These are phyloP conservation scores for Paraphoma chrysanthemicola DNA, from an alignment of 2,329 filamentous ascomycete species.

Conservation along the genomic window DNA sequence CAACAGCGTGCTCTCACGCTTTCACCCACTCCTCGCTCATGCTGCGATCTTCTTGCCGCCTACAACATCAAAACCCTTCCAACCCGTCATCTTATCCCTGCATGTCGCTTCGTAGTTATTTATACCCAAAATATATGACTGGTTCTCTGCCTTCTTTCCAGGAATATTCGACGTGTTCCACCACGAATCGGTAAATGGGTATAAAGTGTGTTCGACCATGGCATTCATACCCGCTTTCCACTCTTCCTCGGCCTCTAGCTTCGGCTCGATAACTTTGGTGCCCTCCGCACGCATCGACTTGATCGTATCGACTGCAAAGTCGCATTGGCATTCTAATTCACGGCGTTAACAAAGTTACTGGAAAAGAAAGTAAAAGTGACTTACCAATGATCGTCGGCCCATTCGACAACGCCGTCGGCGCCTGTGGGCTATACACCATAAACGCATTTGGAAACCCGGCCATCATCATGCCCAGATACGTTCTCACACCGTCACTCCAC, in stretches of 20 bases:
- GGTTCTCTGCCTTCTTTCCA: constrained; percentile 50
- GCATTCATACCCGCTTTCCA: constrained; percentile 48
- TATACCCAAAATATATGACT: constrained; percentile 48
- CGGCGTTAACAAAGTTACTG: background rate
- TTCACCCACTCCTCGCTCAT: background rate
- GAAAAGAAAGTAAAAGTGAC: background rate
- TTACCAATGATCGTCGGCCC: constrained; percentile 48
- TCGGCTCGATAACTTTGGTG: constrained; percentile 45
- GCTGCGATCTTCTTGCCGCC: background rate
- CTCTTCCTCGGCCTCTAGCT: constrained; percentile 45
- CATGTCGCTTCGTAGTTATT: constrained; percentile 26
- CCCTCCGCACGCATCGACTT: constrained; percentile 35
- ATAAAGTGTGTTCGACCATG: constrained; percentile 40
- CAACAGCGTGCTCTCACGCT: too few species aligned
- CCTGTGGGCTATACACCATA: constrained; percentile 53
- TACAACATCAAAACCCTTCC: constrained; percentile 34
- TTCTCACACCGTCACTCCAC: constrained; percentile 48
- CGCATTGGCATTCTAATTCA: constrained; percentile 42
- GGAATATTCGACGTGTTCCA: constrained; percentile 51
- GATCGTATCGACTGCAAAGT: constrained; percentile 50
- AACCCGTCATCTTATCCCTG: constrained; percentile 23
- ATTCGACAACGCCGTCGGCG: constrained; percentile 54
- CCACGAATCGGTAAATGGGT: constrained; percentile 50
- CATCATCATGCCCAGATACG: constrained; percentile 50
- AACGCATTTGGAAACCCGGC: constrained; percentile 48